Conservation (phyloP, 305 asterid genomes). For the Solanum hybrid region DNA sequence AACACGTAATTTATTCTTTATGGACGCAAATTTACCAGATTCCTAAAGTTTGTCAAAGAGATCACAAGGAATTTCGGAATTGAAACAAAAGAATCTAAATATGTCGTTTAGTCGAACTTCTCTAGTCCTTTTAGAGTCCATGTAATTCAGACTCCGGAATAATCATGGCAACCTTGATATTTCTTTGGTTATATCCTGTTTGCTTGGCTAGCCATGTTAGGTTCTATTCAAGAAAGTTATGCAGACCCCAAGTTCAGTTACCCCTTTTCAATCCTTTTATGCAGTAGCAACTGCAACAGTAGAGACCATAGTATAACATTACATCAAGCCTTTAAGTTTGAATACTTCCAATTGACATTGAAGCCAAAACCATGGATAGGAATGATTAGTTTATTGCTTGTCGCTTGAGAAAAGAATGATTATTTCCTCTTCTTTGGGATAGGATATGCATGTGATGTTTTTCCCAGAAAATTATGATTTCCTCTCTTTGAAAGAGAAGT, state of each 20-base stretch:
- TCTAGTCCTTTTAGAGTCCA: neutral
- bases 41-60: neutral
- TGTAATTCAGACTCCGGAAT: neutral
- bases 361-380: neutral
- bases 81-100: neutral
- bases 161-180: neutral
- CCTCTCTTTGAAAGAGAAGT: neutral
- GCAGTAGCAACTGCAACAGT: neutral
- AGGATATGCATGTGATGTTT: neutral
- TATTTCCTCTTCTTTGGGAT: neutral
- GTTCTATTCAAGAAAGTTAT: neutral
- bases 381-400: neutral
- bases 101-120: neutral
- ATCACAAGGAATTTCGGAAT: neutral
- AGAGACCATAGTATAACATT: neutral
- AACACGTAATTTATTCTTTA: neutral
- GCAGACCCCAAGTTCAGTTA: neutral
- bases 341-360: neutral
- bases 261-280: neutral
- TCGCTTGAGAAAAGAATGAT: neutral
- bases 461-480: neutral
- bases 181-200: neutral
- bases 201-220: neutral
- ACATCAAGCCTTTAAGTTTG: neutral
- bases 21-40: neutral